These are phyloP conservation scores for Sclerotiophoma versabilis DNA, from an alignment of 2,329 filamentous ascomycete species.

Conservation along the genomic window DNA sequence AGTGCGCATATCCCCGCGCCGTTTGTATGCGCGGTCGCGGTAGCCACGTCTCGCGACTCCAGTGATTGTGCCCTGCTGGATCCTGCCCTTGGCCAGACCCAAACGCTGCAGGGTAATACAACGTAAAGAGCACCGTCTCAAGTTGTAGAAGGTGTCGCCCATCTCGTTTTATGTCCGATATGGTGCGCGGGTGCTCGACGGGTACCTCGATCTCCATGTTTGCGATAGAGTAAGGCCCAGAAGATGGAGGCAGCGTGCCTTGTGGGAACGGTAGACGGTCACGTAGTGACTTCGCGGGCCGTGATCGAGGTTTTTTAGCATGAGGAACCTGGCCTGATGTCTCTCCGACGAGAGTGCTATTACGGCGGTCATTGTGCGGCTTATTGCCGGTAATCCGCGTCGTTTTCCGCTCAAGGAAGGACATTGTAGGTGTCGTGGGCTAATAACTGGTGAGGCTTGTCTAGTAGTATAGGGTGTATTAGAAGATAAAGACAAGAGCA, in stretches of 20 bases:
- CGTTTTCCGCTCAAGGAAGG: constrained; percentile 36
- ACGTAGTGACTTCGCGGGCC: constrained; percentile 56
- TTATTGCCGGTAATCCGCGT: constrained; percentile 38
- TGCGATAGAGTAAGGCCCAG: constrained; percentile 59
- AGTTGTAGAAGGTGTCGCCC: constrained; percentile 58
- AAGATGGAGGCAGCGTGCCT: constrained; percentile 57
- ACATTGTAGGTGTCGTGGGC: constrained; percentile 22
- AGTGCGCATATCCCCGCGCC: constrained; percentile 68
- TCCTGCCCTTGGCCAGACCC: constrained; percentile 49
- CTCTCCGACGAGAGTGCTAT: constrained; percentile 22
- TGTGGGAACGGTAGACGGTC: constrained; percentile 57
- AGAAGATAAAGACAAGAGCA: neutral
- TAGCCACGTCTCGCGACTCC: constrained; percentile 67
- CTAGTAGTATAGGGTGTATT: neutral
- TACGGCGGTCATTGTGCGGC: constrained; percentile 26
- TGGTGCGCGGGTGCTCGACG: constrained; percentile 54
- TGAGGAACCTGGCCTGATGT: constrained; percentile 47
- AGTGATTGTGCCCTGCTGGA: constrained; percentile 52
- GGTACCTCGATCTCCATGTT: constrained; percentile 65
- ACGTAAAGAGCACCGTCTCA: constrained; percentile 67
- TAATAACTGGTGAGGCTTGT: neutral
- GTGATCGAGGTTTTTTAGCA: constrained; percentile 57
- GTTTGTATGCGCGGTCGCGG: constrained; percentile 64
- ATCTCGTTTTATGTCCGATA: constrained; percentile 60
- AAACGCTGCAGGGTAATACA: constrained; percentile 69